These are phyloP conservation scores for Fusarium sp. DNA, from an alignment of 2,329 filamentous ascomycete genomes.

Conservation along the genomic window DNA sequence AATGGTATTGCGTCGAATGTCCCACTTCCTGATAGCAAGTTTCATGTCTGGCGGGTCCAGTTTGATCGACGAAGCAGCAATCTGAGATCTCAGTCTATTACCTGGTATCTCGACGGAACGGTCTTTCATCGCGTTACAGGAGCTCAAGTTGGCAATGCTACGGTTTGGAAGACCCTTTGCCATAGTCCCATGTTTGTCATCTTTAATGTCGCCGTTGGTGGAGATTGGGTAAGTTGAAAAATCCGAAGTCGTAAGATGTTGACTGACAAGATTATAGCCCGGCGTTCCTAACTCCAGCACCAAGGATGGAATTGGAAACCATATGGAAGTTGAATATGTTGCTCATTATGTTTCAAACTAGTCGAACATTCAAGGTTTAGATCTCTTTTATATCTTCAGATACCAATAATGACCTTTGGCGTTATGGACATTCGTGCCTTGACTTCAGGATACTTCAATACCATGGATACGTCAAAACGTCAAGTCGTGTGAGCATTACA, in stretches of 20 bases:
- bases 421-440: neutral
- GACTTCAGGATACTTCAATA: rapidly evolving
- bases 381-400: neutral
- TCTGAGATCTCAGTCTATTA: constrained; percentile 60
- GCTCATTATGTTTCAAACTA: constrained; percentile 51
- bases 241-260: neutral
- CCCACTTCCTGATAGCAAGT: constrained; percentile 51
- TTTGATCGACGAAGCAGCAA: constrained; percentile 58
- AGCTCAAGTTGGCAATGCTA: constrained; percentile 53
- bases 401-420: neutral
- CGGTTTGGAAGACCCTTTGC: constrained; percentile 60
- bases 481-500: neutral
- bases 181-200: constrained; percentile 62
- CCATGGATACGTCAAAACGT: too few species aligned
- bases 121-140: constrained; percentile 57
- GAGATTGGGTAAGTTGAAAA: constrained; percentile 56
- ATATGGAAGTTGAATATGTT: constrained; percentile 64
- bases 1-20: constrained; percentile 51
- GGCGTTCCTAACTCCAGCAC: constrained; percentile 59
- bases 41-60: constrained; percentile 60
- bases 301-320: constrained; percentile 54
- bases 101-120: constrained; percentile 59
- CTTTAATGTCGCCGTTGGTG: constrained; percentile 65
- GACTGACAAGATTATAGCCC: constrained; percentile 49
- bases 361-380: neutral